Conservation (phyloP, 352 stramenopile genomes). For the Phytophthora idaei region DNA sequence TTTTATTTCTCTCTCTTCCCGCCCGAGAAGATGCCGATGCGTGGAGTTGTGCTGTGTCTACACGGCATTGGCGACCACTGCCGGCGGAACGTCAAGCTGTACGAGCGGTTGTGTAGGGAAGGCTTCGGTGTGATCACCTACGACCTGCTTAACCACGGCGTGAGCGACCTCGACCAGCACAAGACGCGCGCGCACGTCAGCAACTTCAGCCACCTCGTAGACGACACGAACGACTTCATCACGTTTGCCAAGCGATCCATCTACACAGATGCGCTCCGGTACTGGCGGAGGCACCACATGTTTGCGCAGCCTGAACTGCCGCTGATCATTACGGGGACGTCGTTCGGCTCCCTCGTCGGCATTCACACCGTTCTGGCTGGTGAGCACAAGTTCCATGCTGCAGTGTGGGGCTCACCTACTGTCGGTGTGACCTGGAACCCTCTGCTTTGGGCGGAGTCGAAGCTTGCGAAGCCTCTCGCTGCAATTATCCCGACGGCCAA, state of each 20-base stretch:
- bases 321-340: constrained; percentile 44
- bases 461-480: constrained; percentile 29
- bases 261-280: constrained; percentile 34
- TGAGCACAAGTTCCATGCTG: constrained; percentile 43
- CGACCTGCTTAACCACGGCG: constrained; percentile 55
- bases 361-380: constrained; percentile 44
- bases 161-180: constrained; percentile 46
- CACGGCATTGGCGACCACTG: constrained; percentile 57
- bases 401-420: constrained; percentile 39
- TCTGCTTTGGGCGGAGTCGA: constrained; percentile 33
- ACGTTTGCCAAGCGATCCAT: constrained; percentile 43
- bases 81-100: constrained; percentile 46
- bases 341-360: constrained; percentile 43
- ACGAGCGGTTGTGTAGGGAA: constrained; percentile 48
- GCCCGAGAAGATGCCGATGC: constrained; percentile 30
- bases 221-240: constrained; percentile 57
- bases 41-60: constrained; percentile 49
- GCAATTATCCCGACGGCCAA: constrained; percentile 38
- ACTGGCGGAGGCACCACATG: constrained; percentile 27
- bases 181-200: constrained; percentile 45
- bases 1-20: constrained; percentile 55
- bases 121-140: constrained; percentile 57
- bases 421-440: constrained; percentile 43
- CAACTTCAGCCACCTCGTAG: constrained; percentile 49
- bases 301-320: constrained; percentile 27